phyloP scores from a whole-genome alignment of 345 rosid species.

The Odontarrhena argentea region DNA sequence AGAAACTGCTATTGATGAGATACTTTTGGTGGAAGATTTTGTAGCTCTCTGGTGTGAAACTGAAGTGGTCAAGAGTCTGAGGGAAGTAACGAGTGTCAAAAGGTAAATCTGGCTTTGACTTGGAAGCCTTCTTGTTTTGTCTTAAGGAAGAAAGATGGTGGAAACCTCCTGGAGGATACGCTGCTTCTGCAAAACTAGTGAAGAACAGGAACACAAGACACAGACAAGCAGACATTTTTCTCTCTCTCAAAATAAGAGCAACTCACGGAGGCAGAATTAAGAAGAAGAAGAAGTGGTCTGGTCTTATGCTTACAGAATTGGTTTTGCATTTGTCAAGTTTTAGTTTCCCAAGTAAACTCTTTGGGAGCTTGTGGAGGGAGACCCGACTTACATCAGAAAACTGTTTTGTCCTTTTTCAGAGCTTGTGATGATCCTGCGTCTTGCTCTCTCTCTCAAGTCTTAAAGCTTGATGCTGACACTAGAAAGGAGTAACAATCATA shows the following conservation, averaged over 20 bases:
- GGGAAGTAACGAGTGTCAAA: constrained; percentile 62
- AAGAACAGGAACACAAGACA: constrained; percentile 29
- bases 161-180: constrained; percentile 34
- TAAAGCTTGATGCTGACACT: constrained; percentile 37
- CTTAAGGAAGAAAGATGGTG: constrained; percentile 39
- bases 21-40: constrained; percentile 69
- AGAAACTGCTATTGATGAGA: constrained; percentile 54
- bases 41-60: constrained; percentile 59
- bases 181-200: constrained; percentile 30
- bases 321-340: constrained; percentile 33
- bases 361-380: constrained; percentile 29
- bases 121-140: constrained; percentile 37
- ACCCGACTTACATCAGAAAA: constrained; percentile 31
- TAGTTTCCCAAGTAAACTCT: constrained; percentile 38
- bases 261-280: not conserved
- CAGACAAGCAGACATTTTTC: constrained; percentile 29
- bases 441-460: constrained; percentile 2
- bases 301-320: constrained; percentile 23
- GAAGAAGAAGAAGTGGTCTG: constrained; percentile 18
- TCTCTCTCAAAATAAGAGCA: constrained; percentile 20
- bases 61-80: constrained; percentile 75
- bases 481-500: constrained; percentile 18
- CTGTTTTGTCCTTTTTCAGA: constrained; percentile 33
- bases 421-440: constrained; percentile 24
- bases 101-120: constrained; percentile 41